Evolutionary conservation across 768 basidiomycete genomes (phyloP).

Genomic region (Strobilomyces confusus): DNA sequence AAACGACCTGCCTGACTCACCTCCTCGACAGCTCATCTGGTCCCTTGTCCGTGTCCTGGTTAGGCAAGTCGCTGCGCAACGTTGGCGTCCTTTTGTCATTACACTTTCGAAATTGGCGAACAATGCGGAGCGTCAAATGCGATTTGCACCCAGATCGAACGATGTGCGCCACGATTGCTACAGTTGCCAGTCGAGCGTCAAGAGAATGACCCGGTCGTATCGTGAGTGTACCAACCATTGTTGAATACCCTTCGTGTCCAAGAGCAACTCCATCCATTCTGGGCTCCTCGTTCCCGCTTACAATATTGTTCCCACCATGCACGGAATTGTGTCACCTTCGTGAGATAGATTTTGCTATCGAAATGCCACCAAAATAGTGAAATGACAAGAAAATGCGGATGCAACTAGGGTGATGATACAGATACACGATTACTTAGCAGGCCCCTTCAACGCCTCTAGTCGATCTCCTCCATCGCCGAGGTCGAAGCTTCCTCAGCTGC

Average conservation of each 20-base stretch:
- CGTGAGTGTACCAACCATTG: not conserved
- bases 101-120: conserved; percentile 6
- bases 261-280: too few relatives aligned
- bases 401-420: conserved; percentile 26
- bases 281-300: too few relatives aligned
- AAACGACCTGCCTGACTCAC: not conserved
- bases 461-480: conserved; percentile 97
- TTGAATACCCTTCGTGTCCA: not conserved
- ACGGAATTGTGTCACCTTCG: not conserved
- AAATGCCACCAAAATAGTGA: conserved; percentile 12
- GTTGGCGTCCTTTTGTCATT: not conserved
- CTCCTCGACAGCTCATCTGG: not conserved
- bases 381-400: conserved; percentile 26
- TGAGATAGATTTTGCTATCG: conserved; percentile 2
- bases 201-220: conserved; percentile 1
- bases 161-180: not conserved
- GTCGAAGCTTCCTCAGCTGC: conserved; percentile 60
- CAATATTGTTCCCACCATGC: too few relatives aligned
- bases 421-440: conserved; percentile 10
- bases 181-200: not conserved
- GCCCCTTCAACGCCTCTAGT: conserved; percentile 41
- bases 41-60: not conserved
- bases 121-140: conserved; percentile 24
- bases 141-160: not conserved
- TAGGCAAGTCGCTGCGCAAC: not conserved